phyloP scores from a whole-genome alignment of 1,284 basidiomycete species.

The Tetrapyrgos nigripes region DNA sequence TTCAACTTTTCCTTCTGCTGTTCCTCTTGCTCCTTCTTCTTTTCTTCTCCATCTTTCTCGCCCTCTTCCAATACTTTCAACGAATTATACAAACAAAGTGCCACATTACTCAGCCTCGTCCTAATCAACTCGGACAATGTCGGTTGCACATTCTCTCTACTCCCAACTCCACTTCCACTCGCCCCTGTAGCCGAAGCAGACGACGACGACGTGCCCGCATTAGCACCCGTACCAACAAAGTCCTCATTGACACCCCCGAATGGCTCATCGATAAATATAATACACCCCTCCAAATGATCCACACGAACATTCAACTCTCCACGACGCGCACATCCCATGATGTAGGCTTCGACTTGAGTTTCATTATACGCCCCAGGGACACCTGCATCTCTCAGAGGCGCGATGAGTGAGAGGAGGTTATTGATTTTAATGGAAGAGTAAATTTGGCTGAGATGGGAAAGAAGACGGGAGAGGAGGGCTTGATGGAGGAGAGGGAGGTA shows the following conservation, averaged over 20 bases:
- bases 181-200: too few species aligned
- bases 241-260: slow-evolving; percentile 58
- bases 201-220: neutral
- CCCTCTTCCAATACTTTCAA: slow-evolving; percentile 54
- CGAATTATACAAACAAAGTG: slow-evolving; percentile 75
- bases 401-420: slow-evolving; percentile 79
- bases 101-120: slow-evolving; percentile 80
- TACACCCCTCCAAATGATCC: slow-evolving; percentile 88
- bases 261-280: slow-evolving; percentile 87
- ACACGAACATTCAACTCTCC: slow-evolving; percentile 91
- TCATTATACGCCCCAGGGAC: slow-evolving; percentile 67
- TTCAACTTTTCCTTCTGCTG: slow-evolving; percentile 59
- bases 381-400: slow-evolving; percentile 68
- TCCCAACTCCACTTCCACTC: too few species aligned
- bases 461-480: slow-evolving; percentile 92
- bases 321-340: slow-evolving; percentile 90
- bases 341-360: slow-evolving; percentile 88
- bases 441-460: slow-evolving; percentile 93
- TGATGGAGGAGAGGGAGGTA: slow-evolving; percentile 93
- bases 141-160: slow-evolving; percentile 59
- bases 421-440: slow-evolving; percentile 89
- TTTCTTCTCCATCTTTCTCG: slow-evolving; percentile 34
- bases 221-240: neutral
- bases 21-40: too few species aligned
- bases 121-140: slow-evolving; percentile 74